Evolutionary conservation across 371 early-diverging fungal genomes (phyloP).

Genomic region (Mucor piriformis): DNA sequence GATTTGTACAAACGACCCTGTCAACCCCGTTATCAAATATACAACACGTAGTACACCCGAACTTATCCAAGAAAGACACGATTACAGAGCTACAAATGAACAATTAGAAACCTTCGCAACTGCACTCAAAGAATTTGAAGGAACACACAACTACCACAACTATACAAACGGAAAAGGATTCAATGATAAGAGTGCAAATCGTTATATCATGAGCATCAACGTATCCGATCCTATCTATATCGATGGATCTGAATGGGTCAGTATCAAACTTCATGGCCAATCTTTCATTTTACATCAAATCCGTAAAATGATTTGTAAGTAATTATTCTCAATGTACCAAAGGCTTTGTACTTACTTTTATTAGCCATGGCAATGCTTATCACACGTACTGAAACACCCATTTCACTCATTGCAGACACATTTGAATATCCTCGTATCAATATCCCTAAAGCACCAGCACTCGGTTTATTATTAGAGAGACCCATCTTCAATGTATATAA

Average conservation of each 20-base stretch:
- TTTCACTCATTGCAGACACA: conserved; percentile 64
- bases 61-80: conserved; percentile 55
- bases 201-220: conserved; percentile 82
- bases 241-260: conserved; percentile 90
- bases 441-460: conserved; percentile 97
- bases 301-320: conserved; percentile 97
- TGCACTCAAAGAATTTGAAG: conserved; percentile 77
- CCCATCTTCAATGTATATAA: conserved; percentile 77
- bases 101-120: conserved; percentile 66
- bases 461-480: conserved; percentile 91
- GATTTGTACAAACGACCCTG: conserved; percentile 9
- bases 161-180: conserved; percentile 87
- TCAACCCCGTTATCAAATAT: conserved; percentile 33
- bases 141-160: conserved; percentile 97
- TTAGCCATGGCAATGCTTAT: conserved; percentile 76
- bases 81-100: conserved; percentile 67
- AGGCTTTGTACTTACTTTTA: conserved; percentile 1
- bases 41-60: conserved; percentile 35
- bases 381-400: conserved; percentile 75
- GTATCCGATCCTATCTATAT: conserved; percentile 76
- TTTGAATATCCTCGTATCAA: conserved; percentile 80
- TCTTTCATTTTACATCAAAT: conserved; percentile 99
- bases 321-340: not conserved
- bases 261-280: conserved; percentile 94
- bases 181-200: conserved; percentile 77